Evolutionary conservation across 2,329 filamentous ascomycete species (phyloP), one percentile per base, ranked within the genome.

Genomic region (Xylariaceae sp.): DNA sequence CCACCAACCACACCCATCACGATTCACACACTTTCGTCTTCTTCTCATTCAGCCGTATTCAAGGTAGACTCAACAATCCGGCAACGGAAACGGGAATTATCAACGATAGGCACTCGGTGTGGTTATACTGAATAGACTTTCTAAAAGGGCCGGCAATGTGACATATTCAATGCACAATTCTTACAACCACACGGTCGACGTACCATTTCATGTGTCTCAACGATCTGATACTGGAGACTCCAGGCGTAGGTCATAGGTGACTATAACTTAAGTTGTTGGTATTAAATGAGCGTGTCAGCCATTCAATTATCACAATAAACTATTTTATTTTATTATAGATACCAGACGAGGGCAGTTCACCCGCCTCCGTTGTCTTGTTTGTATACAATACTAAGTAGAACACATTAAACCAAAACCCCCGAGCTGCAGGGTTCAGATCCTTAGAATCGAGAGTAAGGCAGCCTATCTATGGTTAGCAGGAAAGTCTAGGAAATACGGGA

Each of bases 371-470:
- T 11, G 35, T 37, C 35, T 37, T 37, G 35, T 37, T 37, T 3
- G 5, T 11, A 37, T 37, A 37, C 35, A 37, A 37, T 37, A 37
- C 35, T 37, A 37, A 3, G 12, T 6, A 37, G 35, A 11, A 11
- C 8, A 9, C 35, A 37, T 37, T 37, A 42, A 29, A 41, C 26
- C 3, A 6, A n/a, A 29, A 8, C 27, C 26, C 42, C 19, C 12
- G 7, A 1, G 4, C 27, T 6, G 29, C 3, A 46, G 8, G 19
- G 19, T 40, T 39, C 5, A 35, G 8, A 27, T 41, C 12, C 29
- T 58, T 61, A 69, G 53, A 68, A 69, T 43, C 67, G 65, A 34
- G 61, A 65, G 29, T 61, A 69, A 3, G 67, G 66, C 32, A 69
- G 41, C 66, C 66, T 68, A 37, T 26, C 8, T n/a, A 5, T 1